Base-by-base conservation (phyloP, 1,139 yeast genomes). In the Hyphopichia burtonii region DNA sequence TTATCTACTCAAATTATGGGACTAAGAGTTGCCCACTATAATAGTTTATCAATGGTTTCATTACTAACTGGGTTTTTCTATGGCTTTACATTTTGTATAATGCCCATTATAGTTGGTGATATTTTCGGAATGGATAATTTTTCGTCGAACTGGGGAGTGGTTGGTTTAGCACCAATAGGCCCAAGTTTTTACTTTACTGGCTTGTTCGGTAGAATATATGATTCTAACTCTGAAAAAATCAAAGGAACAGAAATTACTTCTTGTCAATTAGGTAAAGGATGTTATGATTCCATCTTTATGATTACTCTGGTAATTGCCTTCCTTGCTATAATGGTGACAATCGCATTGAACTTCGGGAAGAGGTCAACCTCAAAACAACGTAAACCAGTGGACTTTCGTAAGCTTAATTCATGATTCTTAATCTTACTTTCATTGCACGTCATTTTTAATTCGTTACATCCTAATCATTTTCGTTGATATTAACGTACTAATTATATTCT, bases 101-200 rank as follows among this genome's bases (percentile, higher is more conserved):
- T 76, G 64, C 85, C 85, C 14, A 71, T 78, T 17, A 70, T 80
- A n/a, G 74, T 79, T 5, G 78, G 82, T 4, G 85, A 80, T 46
- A 57, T 66, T 10, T 80, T 80, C 60, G 85, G 85, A 1, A 70
- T 80, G 65, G 69, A 66, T 9, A 68, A 69, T 39, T 79, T 78
- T 51, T 74, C 82, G 1, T 72, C 68, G 45, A 78, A 79, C 44
- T 80, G 83, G 83, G 86, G 86, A 1, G 55, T 78, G 23, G 71
- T 78, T 27, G 72, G 75, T 17, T 52, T 78, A 38, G 78, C 83
- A 0, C 83, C 85, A 1, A 71, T 79, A 8, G 20, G 75, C 1
- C 81, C 84, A 1, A 73, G 78, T 37, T 71, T 68, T 48, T 64
- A 70, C 43, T 69, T 79, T 47, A 79, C 82, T 17, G 66, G 67